phyloP scores from a whole-genome alignment of 805 yeast genomes.

The Candida khao-thaluensis region DNA sequence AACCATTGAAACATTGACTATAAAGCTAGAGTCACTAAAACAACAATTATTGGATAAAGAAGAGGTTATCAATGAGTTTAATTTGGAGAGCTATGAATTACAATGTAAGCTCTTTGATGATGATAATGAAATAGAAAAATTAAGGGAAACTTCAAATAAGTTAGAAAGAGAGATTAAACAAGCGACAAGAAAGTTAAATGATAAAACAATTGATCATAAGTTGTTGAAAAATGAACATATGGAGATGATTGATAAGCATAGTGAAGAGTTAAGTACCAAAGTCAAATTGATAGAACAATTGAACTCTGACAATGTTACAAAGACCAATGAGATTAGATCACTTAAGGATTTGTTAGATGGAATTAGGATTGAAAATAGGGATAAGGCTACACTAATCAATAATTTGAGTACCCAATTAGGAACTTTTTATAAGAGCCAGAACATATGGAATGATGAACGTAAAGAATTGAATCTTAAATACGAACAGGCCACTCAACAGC shows the following conservation, averaged over 20 bases:
- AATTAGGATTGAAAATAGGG: not conserved
- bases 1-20: not conserved
- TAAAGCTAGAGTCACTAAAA: not conserved
- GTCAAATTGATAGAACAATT: not conserved
- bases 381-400: slow-evolving; percentile 1
- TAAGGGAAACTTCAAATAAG: not conserved
- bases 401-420: not conserved
- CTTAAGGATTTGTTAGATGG: not conserved
- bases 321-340: not conserved
- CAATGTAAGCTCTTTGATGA: slow-evolving; percentile 1
- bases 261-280: not conserved
- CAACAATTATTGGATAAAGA: slow-evolving; percentile 1
- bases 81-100: slow-evolving; percentile 2
- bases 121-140: not conserved
- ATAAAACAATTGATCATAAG: not conserved
- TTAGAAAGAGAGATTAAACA: not conserved
- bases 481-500: not conserved
- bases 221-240: not conserved
- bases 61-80: not conserved
- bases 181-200: not conserved
- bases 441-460: not conserved
- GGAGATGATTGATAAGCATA: not conserved
- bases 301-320: not conserved
- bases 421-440: not conserved
- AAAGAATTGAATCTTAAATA: not conserved